Percentiles rank a stretch among this genome's conserved stretches.
These are phyloP conservation scores for Alternaria brassicae DNA, from an alignment of 2,329 filamentous ascomycete genomes.

Conservation along the genomic window DNA sequence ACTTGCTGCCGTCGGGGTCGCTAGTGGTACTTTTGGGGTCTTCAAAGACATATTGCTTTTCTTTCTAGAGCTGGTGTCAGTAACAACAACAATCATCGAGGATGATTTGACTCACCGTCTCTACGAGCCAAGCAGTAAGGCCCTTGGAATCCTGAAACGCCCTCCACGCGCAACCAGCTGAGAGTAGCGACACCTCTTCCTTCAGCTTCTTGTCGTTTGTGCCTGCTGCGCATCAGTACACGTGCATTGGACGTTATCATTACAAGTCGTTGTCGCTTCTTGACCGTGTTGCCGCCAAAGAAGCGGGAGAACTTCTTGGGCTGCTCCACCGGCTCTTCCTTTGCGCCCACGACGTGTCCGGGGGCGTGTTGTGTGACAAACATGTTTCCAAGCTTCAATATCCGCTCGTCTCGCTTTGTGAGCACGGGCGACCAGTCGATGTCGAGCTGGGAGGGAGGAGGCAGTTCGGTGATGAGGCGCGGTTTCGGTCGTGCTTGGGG, in stretches of 20 bases:
- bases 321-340: constrained; percentile 68
- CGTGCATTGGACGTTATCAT: constrained; percentile 93
- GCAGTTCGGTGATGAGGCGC: constrained; percentile 88
- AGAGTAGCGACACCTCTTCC: constrained; percentile 84
- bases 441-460: constrained; percentile 59
- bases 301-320: constrained; percentile 89
- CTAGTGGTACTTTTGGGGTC: constrained; percentile 78
- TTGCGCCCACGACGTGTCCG: constrained; percentile 75
- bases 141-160: constrained; percentile 86
- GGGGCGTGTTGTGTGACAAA: constrained; percentile 82
- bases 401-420: constrained; percentile 88
- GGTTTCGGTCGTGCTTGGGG: constrained; percentile 62
- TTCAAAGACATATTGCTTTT: constrained; percentile 92
- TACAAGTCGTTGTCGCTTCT: constrained; percentile 90
- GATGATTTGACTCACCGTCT: constrained; percentile 74
- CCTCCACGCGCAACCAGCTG: constrained; percentile 77
- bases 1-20: constrained; percentile 68
- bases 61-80: constrained; percentile 66
- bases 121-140: constrained; percentile 85
- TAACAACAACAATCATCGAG: too few relatives aligned
- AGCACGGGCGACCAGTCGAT: constrained; percentile 93
- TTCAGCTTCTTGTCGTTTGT: constrained; percentile 97
- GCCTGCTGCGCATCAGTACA: constrained; percentile 86
- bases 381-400: constrained; percentile 90
- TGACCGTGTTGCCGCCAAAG: constrained; percentile 88